Percentiles rank a stretch among this genome's conserved stretches.
These are phyloP conservation scores for Curvularia verruculosa DNA, from an alignment of 2,329 filamentous ascomycete species.

Conservation along the genomic window DNA sequence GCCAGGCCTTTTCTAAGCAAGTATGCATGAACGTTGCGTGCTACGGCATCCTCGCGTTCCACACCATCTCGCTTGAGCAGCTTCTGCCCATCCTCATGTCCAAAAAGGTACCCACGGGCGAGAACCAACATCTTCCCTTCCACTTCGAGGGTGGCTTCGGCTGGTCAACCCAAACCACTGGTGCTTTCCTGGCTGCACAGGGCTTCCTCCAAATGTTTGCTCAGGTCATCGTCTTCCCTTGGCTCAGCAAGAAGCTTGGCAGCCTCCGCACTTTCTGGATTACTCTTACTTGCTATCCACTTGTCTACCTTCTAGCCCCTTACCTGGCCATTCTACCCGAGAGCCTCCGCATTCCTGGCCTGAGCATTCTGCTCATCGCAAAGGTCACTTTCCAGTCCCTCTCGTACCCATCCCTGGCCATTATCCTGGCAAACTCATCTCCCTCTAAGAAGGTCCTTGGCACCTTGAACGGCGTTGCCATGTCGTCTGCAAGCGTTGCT, in stretches of 20 bases:
- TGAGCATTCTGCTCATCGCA: conserved; percentile 81
- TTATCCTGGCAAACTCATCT: conserved; percentile 86
- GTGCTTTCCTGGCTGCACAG: conserved; percentile 85
- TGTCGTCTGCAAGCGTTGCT: conserved; percentile 87
- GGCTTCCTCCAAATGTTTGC: conserved; percentile 88
- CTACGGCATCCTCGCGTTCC: conserved; percentile 92
- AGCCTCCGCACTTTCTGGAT: conserved; percentile 82
- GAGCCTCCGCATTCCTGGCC: conserved; percentile 70
- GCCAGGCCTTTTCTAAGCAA: conserved; percentile 78
- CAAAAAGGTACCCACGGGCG: conserved; percentile 61
- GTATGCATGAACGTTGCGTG: conserved; percentile 87
- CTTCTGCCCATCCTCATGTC: conserved; percentile 91
- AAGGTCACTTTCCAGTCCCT: conserved; percentile 93
- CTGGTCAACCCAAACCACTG: conserved; percentile 81
- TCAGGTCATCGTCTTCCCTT: conserved; percentile 83
- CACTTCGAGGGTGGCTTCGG: conserved; percentile 88
- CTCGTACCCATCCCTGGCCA: conserved; percentile 87
- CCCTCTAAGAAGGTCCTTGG: conserved; percentile 84
- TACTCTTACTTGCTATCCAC: conserved; percentile 80
- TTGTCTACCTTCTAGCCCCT: conserved; percentile 84
- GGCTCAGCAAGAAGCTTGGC: conserved; percentile 75
- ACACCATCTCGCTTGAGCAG: conserved; percentile 96
- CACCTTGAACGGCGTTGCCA: conserved; percentile 89
- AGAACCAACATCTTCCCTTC: conserved; percentile 72
- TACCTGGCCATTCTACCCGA: conserved; percentile 86